phyloP scores from a whole-genome alignment of 2,329 filamentous ascomycete species.

The Colletotrichum euphorbiae region DNA sequence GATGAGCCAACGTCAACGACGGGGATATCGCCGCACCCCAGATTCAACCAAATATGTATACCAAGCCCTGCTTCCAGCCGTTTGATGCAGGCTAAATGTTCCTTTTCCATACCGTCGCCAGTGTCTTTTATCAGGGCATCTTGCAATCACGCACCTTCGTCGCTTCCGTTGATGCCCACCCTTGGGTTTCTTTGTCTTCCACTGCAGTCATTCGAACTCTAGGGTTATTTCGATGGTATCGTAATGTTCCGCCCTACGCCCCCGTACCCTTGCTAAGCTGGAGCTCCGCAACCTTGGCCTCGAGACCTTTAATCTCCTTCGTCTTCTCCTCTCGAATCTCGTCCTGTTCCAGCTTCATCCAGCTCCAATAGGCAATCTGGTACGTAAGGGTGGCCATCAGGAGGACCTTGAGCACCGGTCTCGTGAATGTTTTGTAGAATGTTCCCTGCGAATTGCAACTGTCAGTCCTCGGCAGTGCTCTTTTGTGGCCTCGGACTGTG shows the following conservation, averaged over 20 bases:
- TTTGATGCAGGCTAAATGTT: no score
- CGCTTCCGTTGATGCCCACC: no score
- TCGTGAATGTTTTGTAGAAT: slow-evolving; percentile 81
- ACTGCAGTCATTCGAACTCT: not conserved
- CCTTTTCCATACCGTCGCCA: no score
- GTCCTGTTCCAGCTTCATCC: slow-evolving; percentile 79
- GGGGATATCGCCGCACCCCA: no score
- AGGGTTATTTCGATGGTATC: not conserved
- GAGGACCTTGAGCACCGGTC: slow-evolving; percentile 79
- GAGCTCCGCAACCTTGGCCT: slow-evolving; percentile 52
- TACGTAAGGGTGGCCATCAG: slow-evolving; percentile 82
- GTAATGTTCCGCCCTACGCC: not conserved
- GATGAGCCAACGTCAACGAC: no score
- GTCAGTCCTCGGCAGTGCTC: not conserved
- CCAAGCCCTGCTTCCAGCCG: not conserved
- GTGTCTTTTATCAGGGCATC: no score
- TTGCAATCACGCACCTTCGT: no score
- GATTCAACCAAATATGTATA: no score
- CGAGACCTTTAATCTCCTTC: slow-evolving; percentile 50
- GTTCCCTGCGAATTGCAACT: slow-evolving; percentile 57
- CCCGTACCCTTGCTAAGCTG: slow-evolving; percentile 38
- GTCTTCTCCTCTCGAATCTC: slow-evolving; percentile 69
- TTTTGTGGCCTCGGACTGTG: no score
- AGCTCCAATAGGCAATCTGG: slow-evolving; percentile 79
- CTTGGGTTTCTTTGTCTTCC: no score